Evolutionary conservation across 768 basidiomycete species (phyloP), one percentile per base, ranked within the genome.

Genomic region (Leccinum longicurvipes): DNA sequence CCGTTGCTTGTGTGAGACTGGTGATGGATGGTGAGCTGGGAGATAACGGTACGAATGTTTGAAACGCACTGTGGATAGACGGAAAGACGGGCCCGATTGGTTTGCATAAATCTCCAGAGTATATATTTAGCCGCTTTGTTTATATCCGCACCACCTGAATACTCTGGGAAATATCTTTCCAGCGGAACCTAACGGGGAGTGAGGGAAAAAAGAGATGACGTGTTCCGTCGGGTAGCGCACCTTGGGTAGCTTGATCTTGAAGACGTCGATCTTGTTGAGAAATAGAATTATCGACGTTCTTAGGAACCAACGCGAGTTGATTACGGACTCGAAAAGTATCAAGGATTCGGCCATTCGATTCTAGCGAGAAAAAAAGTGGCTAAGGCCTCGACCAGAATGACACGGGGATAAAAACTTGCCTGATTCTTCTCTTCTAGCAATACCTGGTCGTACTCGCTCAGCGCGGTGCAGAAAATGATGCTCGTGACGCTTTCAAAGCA

Each of bases 91-190:
- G 90, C 90, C 21, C 89, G 75, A 62, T 95, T 96, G 53, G 89
- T 87, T 71, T 96, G 91, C 80, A 93, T 94, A 64, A 96, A 98
- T 64, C 89, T 77, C 94, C 93, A 97, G 34, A 98, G 76, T 51
- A 98, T 93, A 60, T 92, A 96, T 63, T 94, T 93, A 0, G 93
- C 92, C 2, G 92, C 93, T 71, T 95, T 95, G 75, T 93, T 94
- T 70, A 95, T 90, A 64, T 95, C 91, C 4, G 85, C 72, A 4
- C 92, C 92, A 29, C 91, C 91, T 1, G 89, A 89, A 70, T 95
- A 95, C 65, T 94, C 93, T 4, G 91, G 84, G 70, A 93, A 94
- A 68, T 87, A 88, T 42, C 76, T 75, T 58, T 89, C 87, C n/a
- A 92, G 71, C 4, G 88, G 87, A 0, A 88, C 82, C 85, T 87